Percentiles rank a stretch among this genome's conserved stretches.
These are phyloP conservation scores for Microcera coccophila DNA, from an alignment of 2,329 filamentous ascomycete species.

Conservation along the genomic window DNA sequence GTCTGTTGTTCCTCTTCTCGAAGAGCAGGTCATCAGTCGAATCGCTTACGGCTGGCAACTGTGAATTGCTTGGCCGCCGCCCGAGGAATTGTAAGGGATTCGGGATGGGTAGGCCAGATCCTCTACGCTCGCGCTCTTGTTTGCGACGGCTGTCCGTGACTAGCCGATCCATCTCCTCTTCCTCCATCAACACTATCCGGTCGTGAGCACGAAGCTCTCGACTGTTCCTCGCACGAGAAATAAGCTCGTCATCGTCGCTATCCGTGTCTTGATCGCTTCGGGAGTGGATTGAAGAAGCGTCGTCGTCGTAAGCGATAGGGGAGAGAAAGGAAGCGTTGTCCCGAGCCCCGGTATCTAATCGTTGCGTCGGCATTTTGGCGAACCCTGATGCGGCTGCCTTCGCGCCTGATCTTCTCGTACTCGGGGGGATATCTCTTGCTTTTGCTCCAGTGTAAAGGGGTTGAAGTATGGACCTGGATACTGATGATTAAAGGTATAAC, in stretches of 20 bases:
- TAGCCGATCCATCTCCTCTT: slow-evolving; percentile 65
- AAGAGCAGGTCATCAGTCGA: slow-evolving; percentile 47
- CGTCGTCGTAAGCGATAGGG: slow-evolving; percentile 62
- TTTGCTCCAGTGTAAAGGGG: too few species aligned
- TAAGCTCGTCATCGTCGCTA: slow-evolving; percentile 69
- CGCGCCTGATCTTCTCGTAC: slow-evolving; percentile 10
- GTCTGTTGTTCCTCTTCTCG: slow-evolving; percentile 49
- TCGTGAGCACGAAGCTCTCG: slow-evolving; percentile 67
- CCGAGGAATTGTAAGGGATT: slow-evolving; percentile 48
- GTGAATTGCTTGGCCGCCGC: slow-evolving; percentile 34
- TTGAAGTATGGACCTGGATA: too few species aligned
- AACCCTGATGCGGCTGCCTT: slow-evolving; percentile 13
- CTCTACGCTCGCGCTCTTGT: slow-evolving; percentile 48
- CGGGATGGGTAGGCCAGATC: slow-evolving; percentile 47
- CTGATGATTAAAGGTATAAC: too few species aligned
- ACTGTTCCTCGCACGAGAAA: slow-evolving; percentile 63
- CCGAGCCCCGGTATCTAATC: slow-evolving; percentile 22
- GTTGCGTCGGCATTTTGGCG: slow-evolving; percentile 20
- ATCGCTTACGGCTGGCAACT: slow-evolving; percentile 35
- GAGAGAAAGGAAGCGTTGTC: slow-evolving; percentile 54
- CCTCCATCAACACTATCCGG: slow-evolving; percentile 66
- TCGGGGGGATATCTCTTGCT: too few species aligned
- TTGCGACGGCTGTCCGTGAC: slow-evolving; percentile 51
- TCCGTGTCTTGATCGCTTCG: slow-evolving; percentile 71
- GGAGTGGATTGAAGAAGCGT: slow-evolving; percentile 63